Evolutionary conservation across 2,329 filamentous ascomycete species (phyloP), one percentile per base, ranked within the genome.

Genomic region (Dactylonectria macrodidyma): DNA sequence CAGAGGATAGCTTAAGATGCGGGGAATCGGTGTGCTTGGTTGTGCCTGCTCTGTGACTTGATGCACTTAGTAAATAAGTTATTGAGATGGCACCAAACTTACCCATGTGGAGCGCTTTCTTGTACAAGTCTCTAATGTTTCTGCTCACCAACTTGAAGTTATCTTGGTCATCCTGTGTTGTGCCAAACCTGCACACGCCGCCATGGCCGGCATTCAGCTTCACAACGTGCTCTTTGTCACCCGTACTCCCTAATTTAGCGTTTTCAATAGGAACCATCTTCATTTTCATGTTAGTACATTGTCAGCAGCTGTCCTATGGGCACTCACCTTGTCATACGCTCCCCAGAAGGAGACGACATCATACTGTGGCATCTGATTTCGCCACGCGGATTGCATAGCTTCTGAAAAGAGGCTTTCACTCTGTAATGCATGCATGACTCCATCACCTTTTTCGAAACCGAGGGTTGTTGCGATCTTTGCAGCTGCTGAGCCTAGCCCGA

Each of bases 321-420:
- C 12, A 38, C 51, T 24, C 33, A 63, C 60, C 14, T n/a, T 44
- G 26, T 58, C 60, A 3, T 22, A 11, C 10, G 41, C 24, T 19
- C 52, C 60, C 60, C 60, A 63, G 38, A 63, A 63, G 1, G 60
- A 63, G 1, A 63, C 41, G 9, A 63, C 47, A 19, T 19, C 11
- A 24, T 63, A 63, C 2, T 58, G 4, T 3, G 34, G 38, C 11
- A 50, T 9, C 44, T 24, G 38, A 12, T 63, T 38, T 19, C 44
- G 34, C 51, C 51, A 63, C 22, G 47, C 12, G 4, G 57, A 52
- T 8, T 58, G 24, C 51, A 63, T 57, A 5, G 24, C 5, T 4
- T 57, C 51, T 4, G n/a, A 22, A 16, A 63, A 57, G 10, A 50
- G 9, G 22, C 24, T 38, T 34, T n/a, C 51, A 11, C 10, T 14